These are phyloP conservation scores for Physcomitrium patens DNA, from an alignment of 225 moss, liverwort and hornwort genomes.

Conservation along the genomic window DNA sequence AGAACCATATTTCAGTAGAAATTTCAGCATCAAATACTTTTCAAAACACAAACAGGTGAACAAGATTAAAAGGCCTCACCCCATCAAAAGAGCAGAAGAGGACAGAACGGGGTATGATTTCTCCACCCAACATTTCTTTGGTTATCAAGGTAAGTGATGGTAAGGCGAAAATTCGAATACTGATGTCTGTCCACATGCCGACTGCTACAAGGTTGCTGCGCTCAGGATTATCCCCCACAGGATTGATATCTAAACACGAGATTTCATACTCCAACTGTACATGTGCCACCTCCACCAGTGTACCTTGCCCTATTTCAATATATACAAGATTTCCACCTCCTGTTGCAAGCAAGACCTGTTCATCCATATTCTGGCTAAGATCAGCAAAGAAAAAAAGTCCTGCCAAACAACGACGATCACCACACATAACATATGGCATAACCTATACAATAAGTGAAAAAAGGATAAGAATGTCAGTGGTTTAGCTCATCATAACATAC, in stretches of 20 bases:
- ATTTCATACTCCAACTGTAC: slow-evolving; percentile 82
- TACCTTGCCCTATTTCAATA: slow-evolving; percentile 71
- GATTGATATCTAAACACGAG: slow-evolving; percentile 80
- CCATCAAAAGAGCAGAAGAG: slow-evolving; percentile 87
- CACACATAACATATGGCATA: neutral
- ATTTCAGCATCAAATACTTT: neutral
- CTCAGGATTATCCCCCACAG: slow-evolving; percentile 77
- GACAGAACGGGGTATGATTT: slow-evolving; percentile 86
- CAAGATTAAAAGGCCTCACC: slow-evolving; percentile 45
- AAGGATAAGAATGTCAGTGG: neutral
- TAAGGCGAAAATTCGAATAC: slow-evolving; percentile 78
- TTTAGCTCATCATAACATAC: slow-evolving; percentile 3
- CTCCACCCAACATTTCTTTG: slow-evolving; percentile 80
- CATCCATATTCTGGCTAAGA: neutral
- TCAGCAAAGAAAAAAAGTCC: slow-evolving; percentile 2
- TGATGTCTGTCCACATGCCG: slow-evolving; percentile 93
- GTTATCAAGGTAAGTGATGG: slow-evolving; percentile 69
- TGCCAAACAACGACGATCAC: neutral
- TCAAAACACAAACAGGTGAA: neutral
- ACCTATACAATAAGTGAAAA: slow-evolving; percentile 5
- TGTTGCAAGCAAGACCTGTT: slow-evolving; percentile 80
- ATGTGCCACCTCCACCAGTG: slow-evolving; percentile 70
- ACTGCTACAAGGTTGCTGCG: slow-evolving; percentile 83
- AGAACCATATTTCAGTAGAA: neutral
- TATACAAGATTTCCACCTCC: slow-evolving; percentile 88